Base-by-base conservation (phyloP, 768 basidiomycete species). In the Suillus tomentosus region DNA sequence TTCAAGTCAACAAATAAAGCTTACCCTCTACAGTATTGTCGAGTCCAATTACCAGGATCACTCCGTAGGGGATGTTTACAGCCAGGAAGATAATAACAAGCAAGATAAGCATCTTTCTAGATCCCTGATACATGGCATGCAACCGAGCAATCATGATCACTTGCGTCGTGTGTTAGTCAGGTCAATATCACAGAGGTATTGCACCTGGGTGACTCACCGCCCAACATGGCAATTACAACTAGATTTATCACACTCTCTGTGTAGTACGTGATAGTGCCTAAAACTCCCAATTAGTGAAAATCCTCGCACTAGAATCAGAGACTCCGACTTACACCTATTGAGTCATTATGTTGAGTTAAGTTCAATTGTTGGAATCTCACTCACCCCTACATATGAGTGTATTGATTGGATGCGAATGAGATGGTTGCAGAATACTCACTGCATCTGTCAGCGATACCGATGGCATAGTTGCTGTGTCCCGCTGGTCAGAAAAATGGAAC, bases 161-260 rank as follows among this genome's bases (percentile, higher is more conserved):
- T 43, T 43, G 42, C 15, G 17, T 43, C 42, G 3, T 43, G 42
- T 19, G 6, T 17, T 7, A 43, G 17, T 43, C 17, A 17, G 17
- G 42, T 19, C 42, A 19, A 43, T 17, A 17, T 43, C 42, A 43
- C 17, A 3, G n/a, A 22, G 5, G 45, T 4, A 5, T 47, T 22
- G 19, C 45, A n/a, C 10, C 45, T 47, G 9, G 45, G 45, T 6
- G 1, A 22, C 45, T 47, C 2, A 47, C 45, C n/a, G 4, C 11
- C 10, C 5, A 47, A 3, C 45, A n/a, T 11, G 5, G 45, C n/a
- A 47, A 0, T 3, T 1, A 2, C 0, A 5, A 5, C 45, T 2
- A 13, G 0, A 47, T 4, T n/a, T 2, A 4, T n/a, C 10, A 4
- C 1, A n/a, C 11, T n/a, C 5, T 0, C 0, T 5, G 10, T 0